These are phyloP conservation scores for Suillus weaverae DNA, from an alignment of 768 basidiomycete genomes.

Conservation along the genomic window DNA sequence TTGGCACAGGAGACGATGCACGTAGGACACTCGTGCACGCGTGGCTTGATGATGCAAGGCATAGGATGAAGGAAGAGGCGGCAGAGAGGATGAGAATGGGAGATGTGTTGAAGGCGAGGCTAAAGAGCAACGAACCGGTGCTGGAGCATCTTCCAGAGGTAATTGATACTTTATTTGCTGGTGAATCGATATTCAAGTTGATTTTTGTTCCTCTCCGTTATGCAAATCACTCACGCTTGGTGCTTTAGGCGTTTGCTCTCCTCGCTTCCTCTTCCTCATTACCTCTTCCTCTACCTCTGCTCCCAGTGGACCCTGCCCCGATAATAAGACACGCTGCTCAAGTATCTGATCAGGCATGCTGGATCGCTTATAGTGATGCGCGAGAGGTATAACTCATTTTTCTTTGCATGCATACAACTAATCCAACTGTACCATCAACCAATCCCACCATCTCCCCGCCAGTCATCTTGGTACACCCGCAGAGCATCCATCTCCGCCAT, in stretches of 20 bases:
- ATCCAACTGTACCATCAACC: neutral
- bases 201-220: neutral
- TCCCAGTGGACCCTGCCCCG: conserved; percentile 60
- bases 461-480: conserved; percentile 75
- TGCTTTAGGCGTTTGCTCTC: conserved; percentile 66
- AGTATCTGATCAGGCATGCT: conserved; percentile 74
- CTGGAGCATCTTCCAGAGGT: conserved; percentile 69
- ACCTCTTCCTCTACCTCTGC: conserved; percentile 24
- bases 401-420: neutral
- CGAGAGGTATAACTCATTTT: conserved; percentile 48
- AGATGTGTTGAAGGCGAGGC: conserved; percentile 53
- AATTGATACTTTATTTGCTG: neutral
- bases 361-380: conserved; percentile 50
- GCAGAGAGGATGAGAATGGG: conserved; percentile 37
- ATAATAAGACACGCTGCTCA: conserved; percentile 57
- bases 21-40: neutral
- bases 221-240: neutral
- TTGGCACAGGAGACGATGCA: neutral
- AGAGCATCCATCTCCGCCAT: conserved; percentile 64
- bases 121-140: conserved; percentile 69
- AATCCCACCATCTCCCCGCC: neutral
- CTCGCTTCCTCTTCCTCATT: conserved; percentile 49
- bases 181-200: neutral
- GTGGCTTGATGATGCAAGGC: conserved; percentile 48
- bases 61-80: conserved; percentile 42